Base-by-base conservation (phyloP, 768 basidiomycete genomes). In the Mrakia frigida region DNA sequence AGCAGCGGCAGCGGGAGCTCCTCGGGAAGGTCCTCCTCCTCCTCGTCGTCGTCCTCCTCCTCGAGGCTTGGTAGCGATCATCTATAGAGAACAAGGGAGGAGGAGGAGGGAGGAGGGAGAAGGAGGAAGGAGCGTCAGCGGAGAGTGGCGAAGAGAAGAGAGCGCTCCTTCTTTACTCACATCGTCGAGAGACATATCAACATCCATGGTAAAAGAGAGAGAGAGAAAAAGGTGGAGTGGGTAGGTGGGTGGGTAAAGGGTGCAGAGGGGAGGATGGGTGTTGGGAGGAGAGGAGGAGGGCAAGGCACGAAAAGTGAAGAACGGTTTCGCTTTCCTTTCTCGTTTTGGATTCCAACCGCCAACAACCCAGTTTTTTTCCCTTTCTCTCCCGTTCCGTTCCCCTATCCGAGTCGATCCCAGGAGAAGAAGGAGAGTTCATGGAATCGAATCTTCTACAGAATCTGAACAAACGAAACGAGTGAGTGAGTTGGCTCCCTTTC, bases 101-200 rank as follows among this genome's bases (percentile, higher is more conserved):
- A 75, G 37, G 4, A 31, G 25, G n/a, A 46, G 18, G 33, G 72
- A 43, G 61, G 23, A 21, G 18, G 35, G 59, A 71, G 61, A 60
- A 39, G 43, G 65, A 35, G 23, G 69, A 33, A 59, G 46, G 33
- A 43, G 69, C 41, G 74, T 50, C 46, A 50, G 46, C 13, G 46
- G 46, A 13, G 23, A 46, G 70, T n/a, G 39, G n/a, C 14, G 72
- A 39, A 18, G 25, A 72, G 33, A 52, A 65, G 74, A n/a, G 33
- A 11, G 23, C n/a, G n/a, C n/a, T n/a, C n/a, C n/a, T n/a, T n/a
- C n/a, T n/a, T n/a, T n/a, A 80, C 81, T 74, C 52, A 82, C 81
- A 79, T 83, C 81, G 79, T 83, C 82, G 74, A 83, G 82, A 33
- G 81, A 79, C 78, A 81, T 82, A 79, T 83, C 82, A 75, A 83